Evolutionary conservation across 305 asterid species (phyloP).

Genomic region (Caryopteris hybrid): DNA sequence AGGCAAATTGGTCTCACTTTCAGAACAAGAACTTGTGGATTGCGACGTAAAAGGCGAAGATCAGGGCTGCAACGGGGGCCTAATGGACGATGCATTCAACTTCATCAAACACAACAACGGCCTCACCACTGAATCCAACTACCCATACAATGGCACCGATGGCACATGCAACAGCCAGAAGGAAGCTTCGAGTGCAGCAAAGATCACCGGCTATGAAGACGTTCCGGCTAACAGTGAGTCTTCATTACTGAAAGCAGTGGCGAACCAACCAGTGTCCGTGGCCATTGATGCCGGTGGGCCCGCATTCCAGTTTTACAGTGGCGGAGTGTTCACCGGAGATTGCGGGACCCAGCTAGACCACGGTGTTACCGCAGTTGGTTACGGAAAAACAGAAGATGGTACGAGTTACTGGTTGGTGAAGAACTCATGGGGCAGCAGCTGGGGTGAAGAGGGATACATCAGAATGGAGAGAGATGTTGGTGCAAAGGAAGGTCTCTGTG

Average conservation of each 20-base stretch:
- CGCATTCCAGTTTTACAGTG: background rate
- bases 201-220: slow-evolving; percentile 36
- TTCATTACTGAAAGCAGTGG: slow-evolving; percentile 40
- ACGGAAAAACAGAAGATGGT: slow-evolving; percentile 33
- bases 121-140: too few species aligned
- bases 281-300: slow-evolving; percentile 37
- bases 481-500: slow-evolving; percentile 32
- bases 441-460: slow-evolving; percentile 24
- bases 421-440: too few species aligned
- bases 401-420: slow-evolving; percentile 44
- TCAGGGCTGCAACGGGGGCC: too few species aligned
- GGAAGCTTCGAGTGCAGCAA: too few species aligned
- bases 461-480: slow-evolving; percentile 24
- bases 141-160: too few species aligned
- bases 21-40: too few species aligned
- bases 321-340: too few species aligned
- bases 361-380: slow-evolving; percentile 47
- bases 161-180: too few species aligned
- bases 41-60: too few species aligned
- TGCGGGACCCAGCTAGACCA: slow-evolving; percentile 25
- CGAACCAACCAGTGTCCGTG: slow-evolving; percentile 44
- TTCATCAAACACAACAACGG: too few species aligned
- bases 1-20: too few species aligned
- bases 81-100: too few species aligned
- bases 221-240: slow-evolving; percentile 42